phyloP scores from a whole-genome alignment of 768 basidiomycete species.

The Clathrus columnatus region DNA sequence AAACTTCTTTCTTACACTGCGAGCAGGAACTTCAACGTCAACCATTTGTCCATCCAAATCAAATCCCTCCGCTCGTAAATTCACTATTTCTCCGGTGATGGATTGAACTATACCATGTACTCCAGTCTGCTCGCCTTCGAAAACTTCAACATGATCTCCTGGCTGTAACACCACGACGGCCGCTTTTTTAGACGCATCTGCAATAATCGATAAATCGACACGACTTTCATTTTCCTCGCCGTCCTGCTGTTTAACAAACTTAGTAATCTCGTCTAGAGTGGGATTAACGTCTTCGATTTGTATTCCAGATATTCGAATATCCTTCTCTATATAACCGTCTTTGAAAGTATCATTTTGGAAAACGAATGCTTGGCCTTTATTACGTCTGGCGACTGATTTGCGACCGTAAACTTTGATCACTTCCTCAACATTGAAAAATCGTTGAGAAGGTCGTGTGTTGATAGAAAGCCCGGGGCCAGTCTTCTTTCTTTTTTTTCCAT shows the following conservation, averaged over 20 bases:
- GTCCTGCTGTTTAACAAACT: constrained; percentile 72
- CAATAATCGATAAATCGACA: constrained; percentile 87
- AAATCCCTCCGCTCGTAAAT: constrained; percentile 67
- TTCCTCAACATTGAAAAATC: constrained; percentile 91
- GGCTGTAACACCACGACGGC: constrained; percentile 94
- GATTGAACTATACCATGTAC: constrained; percentile 89
- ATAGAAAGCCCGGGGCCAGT: constrained; percentile 32
- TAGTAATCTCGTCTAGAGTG: constrained; percentile 92
- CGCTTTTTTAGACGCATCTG: constrained; percentile 84
- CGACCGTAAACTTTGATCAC: constrained; percentile 79
- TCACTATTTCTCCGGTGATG: constrained; percentile 79
- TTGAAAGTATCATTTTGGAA: constrained; percentile 93
- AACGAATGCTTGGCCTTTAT: constrained; percentile 53
- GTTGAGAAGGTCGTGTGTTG: constrained; percentile 78
- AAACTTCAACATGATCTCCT: constrained; percentile 95
- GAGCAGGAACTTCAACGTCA: constrained; percentile 78
- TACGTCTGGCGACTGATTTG: constrained; percentile 65
- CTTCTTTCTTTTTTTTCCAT: constrained; percentile 76
- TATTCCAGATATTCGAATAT: constrained; percentile 74
- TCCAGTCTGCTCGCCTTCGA: constrained; percentile 93
- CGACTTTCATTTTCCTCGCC: constrained; percentile 54
- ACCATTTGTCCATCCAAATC: constrained; percentile 84
- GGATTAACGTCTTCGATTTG: constrained; percentile 87
- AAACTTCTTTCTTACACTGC: constrained; percentile 90
- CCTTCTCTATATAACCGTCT: constrained; percentile 94